Percentiles rank a stretch among this genome's conserved stretches.
Conservation (phyloP, 208 protist species). For the Trypanosoma theileri region DNA sequence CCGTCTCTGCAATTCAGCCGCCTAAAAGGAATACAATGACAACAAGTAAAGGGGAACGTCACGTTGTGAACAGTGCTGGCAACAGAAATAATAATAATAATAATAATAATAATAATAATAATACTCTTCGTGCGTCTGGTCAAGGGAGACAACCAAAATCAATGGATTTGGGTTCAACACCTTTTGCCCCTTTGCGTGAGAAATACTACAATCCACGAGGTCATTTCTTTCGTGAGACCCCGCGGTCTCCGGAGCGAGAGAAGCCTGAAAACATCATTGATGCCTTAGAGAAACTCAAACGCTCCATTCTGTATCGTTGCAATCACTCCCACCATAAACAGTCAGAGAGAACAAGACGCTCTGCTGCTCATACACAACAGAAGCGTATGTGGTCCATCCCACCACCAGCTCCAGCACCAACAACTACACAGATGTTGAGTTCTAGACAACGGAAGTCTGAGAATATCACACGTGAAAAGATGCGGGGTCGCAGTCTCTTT, state of each 20-base stretch:
- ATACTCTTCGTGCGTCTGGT: background rate
- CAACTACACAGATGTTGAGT: background rate
- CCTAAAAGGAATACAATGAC: too few species aligned
- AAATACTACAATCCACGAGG: background rate
- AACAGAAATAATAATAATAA: background rate
- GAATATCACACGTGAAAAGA: background rate
- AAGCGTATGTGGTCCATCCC: conserved; percentile 9
- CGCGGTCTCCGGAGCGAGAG: background rate
- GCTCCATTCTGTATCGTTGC: conserved; percentile 18
- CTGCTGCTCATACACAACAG: background rate
- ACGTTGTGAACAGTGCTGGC: background rate
- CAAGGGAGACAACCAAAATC: background rate
- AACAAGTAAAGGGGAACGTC: background rate
- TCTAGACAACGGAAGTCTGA: background rate
- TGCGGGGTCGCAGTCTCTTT: background rate
- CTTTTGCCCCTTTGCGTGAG: background rate
- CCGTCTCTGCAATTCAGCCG: too few species aligned
- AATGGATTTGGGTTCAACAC: background rate
- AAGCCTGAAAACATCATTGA: conserved; percentile 9
- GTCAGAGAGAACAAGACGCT: background rate
- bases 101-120: background rate
- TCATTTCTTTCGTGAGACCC: background rate
- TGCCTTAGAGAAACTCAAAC: conserved; percentile 14
- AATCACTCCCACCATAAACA: conserved; percentile 4
- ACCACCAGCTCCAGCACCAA: background rate